phyloP scores from a whole-genome alignment of 805 yeast species.

The Candida rishiriensis region DNA sequence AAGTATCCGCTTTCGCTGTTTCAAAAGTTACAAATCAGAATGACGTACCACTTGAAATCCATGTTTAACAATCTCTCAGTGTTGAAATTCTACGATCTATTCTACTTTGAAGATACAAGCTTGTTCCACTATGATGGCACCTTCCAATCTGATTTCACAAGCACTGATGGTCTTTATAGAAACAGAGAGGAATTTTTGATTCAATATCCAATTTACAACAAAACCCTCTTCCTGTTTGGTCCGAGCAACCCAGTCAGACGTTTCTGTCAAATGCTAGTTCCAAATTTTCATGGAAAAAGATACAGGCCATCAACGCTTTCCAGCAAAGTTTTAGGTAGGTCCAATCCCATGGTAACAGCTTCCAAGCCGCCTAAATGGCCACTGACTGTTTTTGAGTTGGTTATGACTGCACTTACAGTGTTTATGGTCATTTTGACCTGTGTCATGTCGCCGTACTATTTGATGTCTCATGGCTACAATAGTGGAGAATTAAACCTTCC shows the following conservation, averaged over 20 bases:
- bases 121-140: slow-evolving; percentile 5
- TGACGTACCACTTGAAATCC: background rate
- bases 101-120: slow-evolving; percentile 4
- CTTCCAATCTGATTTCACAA: background rate
- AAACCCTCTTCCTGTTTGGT: slow-evolving; percentile 54
- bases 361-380: slow-evolving; percentile 21
- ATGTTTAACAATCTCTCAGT: slow-evolving; percentile 1
- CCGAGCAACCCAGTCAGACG: slow-evolving; percentile 60
- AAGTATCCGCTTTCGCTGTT: slow-evolving; percentile 2
- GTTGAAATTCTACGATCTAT: slow-evolving; percentile 4
- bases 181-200: slow-evolving; percentile 37
- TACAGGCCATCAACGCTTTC: slow-evolving; percentile 47
- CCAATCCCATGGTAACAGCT: too few species aligned
- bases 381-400: slow-evolving; percentile 40
- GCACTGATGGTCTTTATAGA: slow-evolving; percentile 16
- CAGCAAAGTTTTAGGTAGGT: slow-evolving; percentile 37
- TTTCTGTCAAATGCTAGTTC: slow-evolving; percentile 65
- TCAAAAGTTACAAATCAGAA: slow-evolving; percentile 2
- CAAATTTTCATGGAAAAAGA: slow-evolving; percentile 65
- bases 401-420: slow-evolving; percentile 56
- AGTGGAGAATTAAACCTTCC: slow-evolving; percentile 52
- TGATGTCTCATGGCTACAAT: slow-evolving; percentile 30
- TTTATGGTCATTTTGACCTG: slow-evolving; percentile 67
- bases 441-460: slow-evolving; percentile 66
- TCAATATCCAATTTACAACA: slow-evolving; percentile 63